These are phyloP conservation scores for Pharnaceum exiguum DNA, from an alignment of 148 eudicot genomes.

Conservation along the genomic window DNA sequence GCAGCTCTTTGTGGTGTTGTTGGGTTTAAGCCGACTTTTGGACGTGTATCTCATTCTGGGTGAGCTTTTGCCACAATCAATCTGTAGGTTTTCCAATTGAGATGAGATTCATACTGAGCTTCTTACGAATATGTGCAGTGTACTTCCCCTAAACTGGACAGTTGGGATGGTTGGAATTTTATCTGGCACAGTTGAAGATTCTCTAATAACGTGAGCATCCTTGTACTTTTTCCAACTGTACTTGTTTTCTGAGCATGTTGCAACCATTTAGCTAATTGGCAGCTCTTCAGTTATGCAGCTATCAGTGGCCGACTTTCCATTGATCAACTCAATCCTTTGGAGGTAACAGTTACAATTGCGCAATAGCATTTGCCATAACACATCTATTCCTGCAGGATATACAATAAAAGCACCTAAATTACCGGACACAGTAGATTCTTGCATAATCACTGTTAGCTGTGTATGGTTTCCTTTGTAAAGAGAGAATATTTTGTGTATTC, in stretches of 20 bases:
- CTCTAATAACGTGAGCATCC: slow-evolving; percentile 63
- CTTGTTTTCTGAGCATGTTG: neutral
- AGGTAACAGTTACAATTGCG: slow-evolving; percentile 29
- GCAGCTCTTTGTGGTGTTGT: slow-evolving; percentile 97
- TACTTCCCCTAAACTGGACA: slow-evolving; percentile 91
- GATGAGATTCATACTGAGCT: slow-evolving; percentile 1
- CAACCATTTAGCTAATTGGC: slow-evolving; percentile 3
- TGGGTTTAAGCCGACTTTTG: slow-evolving; percentile 93
- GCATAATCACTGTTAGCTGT: too few relatives aligned
- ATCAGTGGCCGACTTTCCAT: slow-evolving; percentile 47
- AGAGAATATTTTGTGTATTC: too few relatives aligned
- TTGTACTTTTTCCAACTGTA: neutral
- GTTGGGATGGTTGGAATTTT: slow-evolving; percentile 94
- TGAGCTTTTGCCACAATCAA: slow-evolving; percentile 14
- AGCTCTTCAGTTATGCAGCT: slow-evolving; percentile 76
- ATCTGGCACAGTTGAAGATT: slow-evolving; percentile 87
- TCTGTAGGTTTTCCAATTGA: neutral
- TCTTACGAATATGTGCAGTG: slow-evolving; percentile 33
- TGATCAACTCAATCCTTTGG: slow-evolving; percentile 18
- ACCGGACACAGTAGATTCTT: too few relatives aligned
- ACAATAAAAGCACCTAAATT: too few relatives aligned
- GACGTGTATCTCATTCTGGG: slow-evolving; percentile 89
- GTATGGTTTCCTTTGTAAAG: too few relatives aligned
- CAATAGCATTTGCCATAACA: too few relatives aligned
- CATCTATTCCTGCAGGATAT: too few relatives aligned